Percentiles rank a stretch among this genome's conserved stretches.
Evolutionary conservation across 768 basidiomycete species (phyloP).

Genomic region (Boletus reticulatus): DNA sequence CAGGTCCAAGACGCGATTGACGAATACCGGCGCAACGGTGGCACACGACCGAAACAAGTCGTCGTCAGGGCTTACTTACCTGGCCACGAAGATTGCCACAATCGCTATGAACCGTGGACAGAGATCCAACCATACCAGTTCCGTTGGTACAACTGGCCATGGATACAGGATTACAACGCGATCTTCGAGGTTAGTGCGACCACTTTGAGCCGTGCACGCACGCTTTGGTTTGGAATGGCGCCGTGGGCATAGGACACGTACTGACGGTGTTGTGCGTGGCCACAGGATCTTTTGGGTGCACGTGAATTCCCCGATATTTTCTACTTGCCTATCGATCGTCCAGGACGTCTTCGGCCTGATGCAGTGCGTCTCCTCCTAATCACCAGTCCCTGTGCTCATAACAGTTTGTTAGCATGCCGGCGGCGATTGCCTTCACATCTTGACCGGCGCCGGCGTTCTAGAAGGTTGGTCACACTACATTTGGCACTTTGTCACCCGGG

Average conservation of each 20-base stretch:
- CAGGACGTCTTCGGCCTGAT: conserved; percentile 61
- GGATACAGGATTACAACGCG: conserved; percentile 56
- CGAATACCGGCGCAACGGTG: conserved; percentile 30
- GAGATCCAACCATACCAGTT: conserved; percentile 42
- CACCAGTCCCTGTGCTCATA: not conserved
- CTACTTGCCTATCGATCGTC: conserved; percentile 60
- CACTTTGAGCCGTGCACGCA: not conserved
- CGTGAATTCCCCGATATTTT: conserved; percentile 51
- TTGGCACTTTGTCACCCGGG: conserved; percentile 45
- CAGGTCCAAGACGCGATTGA: conserved; percentile 47
- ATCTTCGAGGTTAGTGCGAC: conserved; percentile 50
- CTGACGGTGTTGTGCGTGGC: conserved; percentile 1
- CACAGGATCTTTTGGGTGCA: conserved; percentile 42
- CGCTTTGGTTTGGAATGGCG: not conserved
- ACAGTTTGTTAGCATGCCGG: conserved; percentile 34
- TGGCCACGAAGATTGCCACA: conserved; percentile 65
- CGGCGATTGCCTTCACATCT: conserved; percentile 47
- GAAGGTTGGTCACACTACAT: conserved; percentile 55
- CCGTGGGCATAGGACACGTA: not conserved
- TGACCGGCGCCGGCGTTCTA: conserved; percentile 45
- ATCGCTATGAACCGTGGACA: conserved; percentile 43
- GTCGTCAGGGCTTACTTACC: conserved; percentile 60
- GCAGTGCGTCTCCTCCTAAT: conserved; percentile 42
- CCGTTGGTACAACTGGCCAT: conserved; percentile 65
- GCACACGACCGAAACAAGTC: conserved; percentile 39